Evolutionary conservation across 257 asterid genomes (phyloP), one percentile per base, ranked within the genome.

Genomic region (Fraxinus americana): DNA sequence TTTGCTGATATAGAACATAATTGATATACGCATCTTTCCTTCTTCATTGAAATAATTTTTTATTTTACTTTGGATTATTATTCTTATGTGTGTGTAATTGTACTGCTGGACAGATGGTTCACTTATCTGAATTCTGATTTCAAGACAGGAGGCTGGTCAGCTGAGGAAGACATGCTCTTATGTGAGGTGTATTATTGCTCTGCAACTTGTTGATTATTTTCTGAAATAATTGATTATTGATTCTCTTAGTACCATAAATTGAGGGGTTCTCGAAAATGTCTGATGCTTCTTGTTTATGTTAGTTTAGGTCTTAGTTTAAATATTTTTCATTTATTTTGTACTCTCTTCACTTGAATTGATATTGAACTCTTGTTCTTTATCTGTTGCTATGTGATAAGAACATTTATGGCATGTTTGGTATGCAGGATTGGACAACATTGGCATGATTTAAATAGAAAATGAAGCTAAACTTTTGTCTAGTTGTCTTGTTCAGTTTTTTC

Each of bases 61-160:
- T 70, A 25, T 57, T 41, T 63, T 36, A 36, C 54, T 36, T 66
- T 19, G 57, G 19, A 43, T 81, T 32, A 36, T 67, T 45, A 43
- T 19, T 67, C 59, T 73, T 57, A 34, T 78, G 32, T 59, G 67
- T 74, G 70, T 75, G 70, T 69, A 59, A 34, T 75, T 84, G 57
- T 82, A 80, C 39, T 72, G 36, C 34, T 80, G 14, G 73, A 54
- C 89, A 96, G 99, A 89, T 96, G 99, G 99, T 96, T 80, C 86
- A 93, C 98, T 82, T 96, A 96, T 87, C 88, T 96, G 91, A 96
- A 94, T 86, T 94, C 99, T 73, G 99, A 93, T 86, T 96, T 96
- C 92, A 96, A 96, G 96, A 96, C 88, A 87, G 99, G 99, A 48
- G 99, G 98, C 77, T 96, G 99, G 99, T 91, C 98, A 30, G 97